Conservation (phyloP, 805 yeast genomes). For the Saccharomycopsis oosterbeekiorum region DNA sequence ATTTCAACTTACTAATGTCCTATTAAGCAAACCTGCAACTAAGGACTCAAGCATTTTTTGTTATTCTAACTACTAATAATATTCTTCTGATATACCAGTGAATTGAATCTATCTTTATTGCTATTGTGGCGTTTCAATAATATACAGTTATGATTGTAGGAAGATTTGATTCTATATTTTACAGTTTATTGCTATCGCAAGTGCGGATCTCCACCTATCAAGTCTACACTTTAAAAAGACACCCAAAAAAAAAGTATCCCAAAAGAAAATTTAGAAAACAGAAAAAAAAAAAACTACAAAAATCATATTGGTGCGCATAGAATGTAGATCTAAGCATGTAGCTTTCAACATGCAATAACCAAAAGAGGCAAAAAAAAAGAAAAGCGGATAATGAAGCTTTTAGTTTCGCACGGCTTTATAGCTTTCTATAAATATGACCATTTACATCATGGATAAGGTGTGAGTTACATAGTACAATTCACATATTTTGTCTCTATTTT, state of each 20-base stretch:
- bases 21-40: conserved; percentile 52
- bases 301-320: neutral
- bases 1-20: conserved; percentile 33
- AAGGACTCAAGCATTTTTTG: conserved; percentile 50
- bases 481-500: no score
- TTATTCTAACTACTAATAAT: neutral
- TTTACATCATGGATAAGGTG: no score
- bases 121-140: neutral
- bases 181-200: no score
- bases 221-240: no score
- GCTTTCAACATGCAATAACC: neutral
- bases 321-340: neutral
- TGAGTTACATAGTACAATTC: no score
- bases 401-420: neutral
- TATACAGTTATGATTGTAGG: no score
- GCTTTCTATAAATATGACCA: no score
- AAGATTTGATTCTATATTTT: no score
- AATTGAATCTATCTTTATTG: no score
- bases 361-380: neutral
- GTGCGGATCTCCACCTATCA: no score
- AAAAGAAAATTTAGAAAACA: no score
- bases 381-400: neutral
- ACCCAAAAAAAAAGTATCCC: neutral
- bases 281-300: no score
- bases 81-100: neutral